Evolutionary conservation across 208 protist species (phyloP).

Genomic region (Zelonia costaricensis): DNA sequence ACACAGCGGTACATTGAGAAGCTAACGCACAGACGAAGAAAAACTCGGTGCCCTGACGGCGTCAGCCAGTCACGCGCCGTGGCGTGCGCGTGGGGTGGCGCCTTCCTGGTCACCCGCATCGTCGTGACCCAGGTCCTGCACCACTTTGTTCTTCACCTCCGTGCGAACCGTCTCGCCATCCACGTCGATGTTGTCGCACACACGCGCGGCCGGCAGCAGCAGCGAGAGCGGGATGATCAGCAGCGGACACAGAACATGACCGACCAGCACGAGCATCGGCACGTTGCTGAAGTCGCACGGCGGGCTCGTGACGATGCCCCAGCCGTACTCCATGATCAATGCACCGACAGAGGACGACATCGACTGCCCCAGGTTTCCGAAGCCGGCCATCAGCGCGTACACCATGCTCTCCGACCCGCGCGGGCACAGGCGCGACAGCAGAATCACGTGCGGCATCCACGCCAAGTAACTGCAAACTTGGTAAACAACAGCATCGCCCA

Average conservation of each 20-base stretch:
- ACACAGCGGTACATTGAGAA: too few species aligned
- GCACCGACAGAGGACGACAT: conserved; percentile 43
- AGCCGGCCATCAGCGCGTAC: conserved; percentile 74
- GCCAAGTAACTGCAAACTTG: conserved; percentile 47
- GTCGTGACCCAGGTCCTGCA: background rate
- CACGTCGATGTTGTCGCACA: conserved; percentile 56
- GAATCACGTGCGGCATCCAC: conserved; percentile 69
- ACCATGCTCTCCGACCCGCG: conserved; percentile 72
- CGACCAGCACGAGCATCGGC: conserved; percentile 51
- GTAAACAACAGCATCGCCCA: conserved; percentile 58
- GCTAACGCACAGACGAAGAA: too few species aligned
- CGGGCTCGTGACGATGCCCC: conserved; percentile 33
- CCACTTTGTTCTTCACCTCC: conserved; percentile 7
- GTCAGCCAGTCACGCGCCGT: too few species aligned
- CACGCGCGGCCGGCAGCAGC: conserved; percentile 55
- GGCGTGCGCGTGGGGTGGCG: too few species aligned
- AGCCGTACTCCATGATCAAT: conserved; percentile 52
- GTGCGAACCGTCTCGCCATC: conserved; percentile 35
- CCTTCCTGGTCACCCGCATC: too few species aligned
- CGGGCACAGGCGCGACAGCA: conserved; percentile 77
- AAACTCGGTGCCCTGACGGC: too few species aligned
- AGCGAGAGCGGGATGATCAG: conserved; percentile 59
- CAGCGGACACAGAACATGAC: conserved; percentile 50
- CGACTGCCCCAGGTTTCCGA: conserved; percentile 65
- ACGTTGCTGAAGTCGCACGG: conserved; percentile 70